Percentiles rank a stretch among this genome's conserved stretches.
phyloP scores from a whole-genome alignment of 2,329 filamentous ascomycete species.

The Aspergillus sp. region DNA sequence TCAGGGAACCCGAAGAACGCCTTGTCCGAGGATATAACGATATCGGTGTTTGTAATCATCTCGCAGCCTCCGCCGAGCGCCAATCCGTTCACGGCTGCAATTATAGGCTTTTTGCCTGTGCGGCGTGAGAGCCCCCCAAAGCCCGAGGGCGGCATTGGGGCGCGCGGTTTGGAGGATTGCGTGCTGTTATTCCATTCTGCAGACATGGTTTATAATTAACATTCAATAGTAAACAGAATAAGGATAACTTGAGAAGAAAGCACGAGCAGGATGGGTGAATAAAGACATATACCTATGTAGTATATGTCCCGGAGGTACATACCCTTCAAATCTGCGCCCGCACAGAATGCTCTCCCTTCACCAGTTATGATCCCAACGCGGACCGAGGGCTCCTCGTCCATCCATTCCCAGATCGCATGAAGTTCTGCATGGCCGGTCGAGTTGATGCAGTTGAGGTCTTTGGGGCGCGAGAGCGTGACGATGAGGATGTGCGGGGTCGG shows the following conservation, averaged over 20 bases:
- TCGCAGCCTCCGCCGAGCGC: conserved; percentile 76
- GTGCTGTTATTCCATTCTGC: conserved; percentile 37
- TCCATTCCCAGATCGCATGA: conserved; percentile 45
- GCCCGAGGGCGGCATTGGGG: conserved; percentile 31
- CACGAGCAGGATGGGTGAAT: background rate
- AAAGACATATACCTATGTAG: background rate
- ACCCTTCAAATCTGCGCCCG: conserved; percentile 48
- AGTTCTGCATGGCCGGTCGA: conserved; percentile 43
- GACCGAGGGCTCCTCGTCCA: conserved; percentile 43
- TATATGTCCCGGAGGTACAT: background rate
- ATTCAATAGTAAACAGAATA: background rate
- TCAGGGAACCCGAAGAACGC: conserved; percentile 71
- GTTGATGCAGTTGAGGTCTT: conserved; percentile 47
- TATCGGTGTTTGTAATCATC: conserved; percentile 70
- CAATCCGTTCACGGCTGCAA: conserved; percentile 73
- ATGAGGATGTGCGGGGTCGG: conserved; percentile 48
- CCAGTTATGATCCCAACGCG: conserved; percentile 45
- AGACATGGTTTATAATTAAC: background rate
- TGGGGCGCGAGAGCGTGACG: conserved; percentile 47
- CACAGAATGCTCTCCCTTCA: conserved; percentile 44
- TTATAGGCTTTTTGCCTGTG: conserved; percentile 64
- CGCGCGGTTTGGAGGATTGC: conserved; percentile 8
- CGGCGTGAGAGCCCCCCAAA: conserved; percentile 48
- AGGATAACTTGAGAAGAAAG: background rate
- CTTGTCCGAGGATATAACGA: conserved; percentile 59